phyloP scores from a whole-genome alignment of 257 asterid genomes.

The Anisodus acutangulus region DNA sequence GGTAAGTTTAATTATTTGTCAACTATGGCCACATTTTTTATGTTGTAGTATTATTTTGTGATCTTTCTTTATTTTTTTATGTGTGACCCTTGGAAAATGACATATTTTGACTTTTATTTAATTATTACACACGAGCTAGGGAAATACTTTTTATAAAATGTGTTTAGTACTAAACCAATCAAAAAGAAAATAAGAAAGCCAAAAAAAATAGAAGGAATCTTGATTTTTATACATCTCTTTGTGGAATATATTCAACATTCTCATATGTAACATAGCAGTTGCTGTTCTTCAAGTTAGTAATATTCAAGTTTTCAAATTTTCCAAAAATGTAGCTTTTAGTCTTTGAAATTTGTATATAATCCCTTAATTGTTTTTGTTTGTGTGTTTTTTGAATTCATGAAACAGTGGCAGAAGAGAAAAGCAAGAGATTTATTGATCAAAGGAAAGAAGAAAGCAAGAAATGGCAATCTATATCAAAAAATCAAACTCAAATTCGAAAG shows the following conservation, averaged over 20 bases:
- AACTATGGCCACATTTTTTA: neutral
- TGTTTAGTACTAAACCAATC: neutral
- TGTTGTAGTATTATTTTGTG: neutral
- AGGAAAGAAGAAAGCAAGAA: slow-evolving; percentile 47
- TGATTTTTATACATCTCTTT: slow-evolving; percentile 20
- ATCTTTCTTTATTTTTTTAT: neutral
- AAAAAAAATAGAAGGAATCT: neutral
- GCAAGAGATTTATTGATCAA: slow-evolving; percentile 42
- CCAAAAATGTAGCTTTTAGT: neutral
- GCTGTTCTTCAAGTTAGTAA: neutral
- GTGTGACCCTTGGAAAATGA: slow-evolving; percentile 11
- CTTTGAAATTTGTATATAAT: neutral
- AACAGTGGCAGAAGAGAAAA: slow-evolving; percentile 47
- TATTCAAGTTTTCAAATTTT: neutral
- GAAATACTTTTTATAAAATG: neutral
- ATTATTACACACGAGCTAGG: neutral
- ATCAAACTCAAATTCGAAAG: slow-evolving; percentile 64
- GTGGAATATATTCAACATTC: neutral
- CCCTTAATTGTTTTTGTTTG: neutral
- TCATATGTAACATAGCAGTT: neutral
- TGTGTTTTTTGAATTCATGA: neutral
- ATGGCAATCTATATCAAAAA: slow-evolving; percentile 47
- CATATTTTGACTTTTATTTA: neutral
- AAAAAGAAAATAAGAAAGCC: slow-evolving; percentile 6
- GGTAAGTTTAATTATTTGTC: slow-evolving; percentile 46